phyloP scores from a whole-genome alignment of 306 rosid species.

The apple (Malus domestica) region ASM211411v1 NC_041796.1:26899001-26899500 shows the following conservation, averaged over 20 bases:
- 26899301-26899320: background rate
- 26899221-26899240: background rate
- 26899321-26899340: background rate
- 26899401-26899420: background rate
- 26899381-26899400: background rate
- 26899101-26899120: background rate
- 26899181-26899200: background rate
- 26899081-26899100: background rate
- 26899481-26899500: constrained; percentile 46
- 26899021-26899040: too few species aligned
- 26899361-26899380: background rate
- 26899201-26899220: background rate
- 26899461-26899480: constrained; percentile 59
- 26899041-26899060: too few species aligned
- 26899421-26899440: background rate
- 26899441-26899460: constrained; percentile 20
- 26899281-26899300: background rate
- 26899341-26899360: background rate
- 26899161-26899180: background rate
- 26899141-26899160: background rate
- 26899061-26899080: too few species aligned
- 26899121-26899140: background rate
- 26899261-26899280: background rate
- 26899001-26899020: background rate
- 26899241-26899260: background rate